Conservation (phyloP, 106 monocot species). For the Alisma plantagoaquatica region DNA sequence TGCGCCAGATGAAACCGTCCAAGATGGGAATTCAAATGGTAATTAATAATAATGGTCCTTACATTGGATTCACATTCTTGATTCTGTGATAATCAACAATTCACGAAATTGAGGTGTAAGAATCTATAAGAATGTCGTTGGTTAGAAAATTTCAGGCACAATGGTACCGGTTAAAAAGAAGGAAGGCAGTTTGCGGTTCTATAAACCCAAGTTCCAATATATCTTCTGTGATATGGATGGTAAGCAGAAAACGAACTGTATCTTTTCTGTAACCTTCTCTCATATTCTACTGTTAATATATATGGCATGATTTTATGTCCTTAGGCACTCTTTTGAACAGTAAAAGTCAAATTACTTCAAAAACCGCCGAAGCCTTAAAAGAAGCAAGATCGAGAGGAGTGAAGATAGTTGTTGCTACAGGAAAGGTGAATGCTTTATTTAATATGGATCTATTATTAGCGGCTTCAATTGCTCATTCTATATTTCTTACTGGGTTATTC, state of each 20-base stretch:
- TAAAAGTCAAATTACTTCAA: constrained; percentile 56
- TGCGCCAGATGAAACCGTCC: constrained; percentile 22
- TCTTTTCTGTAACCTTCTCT: background rate
- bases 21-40: constrained; percentile 37
- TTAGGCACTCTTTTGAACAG: constrained; percentile 97
- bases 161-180: constrained; percentile 26
- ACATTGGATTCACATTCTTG: background rate
- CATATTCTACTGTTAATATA: background rate
- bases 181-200: constrained; percentile 37
- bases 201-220: constrained; percentile 70
- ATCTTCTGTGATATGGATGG: constrained; percentile 99
- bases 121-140: constrained; percentile 19
- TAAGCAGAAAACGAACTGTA: constrained; percentile 15
- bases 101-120: constrained; percentile 7
- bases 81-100: background rate
- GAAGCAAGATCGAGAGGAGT: constrained; percentile 82
- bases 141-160: constrained; percentile 50
- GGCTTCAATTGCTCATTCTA: background rate
- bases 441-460: background rate
- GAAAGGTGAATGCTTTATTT: constrained; percentile 76
- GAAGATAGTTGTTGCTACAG: constrained; percentile 82
- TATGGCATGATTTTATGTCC: no score
- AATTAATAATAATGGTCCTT: constrained; percentile 1
- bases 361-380: constrained; percentile 69
- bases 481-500: no score